Base-by-base conservation (phyloP, 2,329 filamentous ascomycete species). In the Aciculosporium take region DNA sequence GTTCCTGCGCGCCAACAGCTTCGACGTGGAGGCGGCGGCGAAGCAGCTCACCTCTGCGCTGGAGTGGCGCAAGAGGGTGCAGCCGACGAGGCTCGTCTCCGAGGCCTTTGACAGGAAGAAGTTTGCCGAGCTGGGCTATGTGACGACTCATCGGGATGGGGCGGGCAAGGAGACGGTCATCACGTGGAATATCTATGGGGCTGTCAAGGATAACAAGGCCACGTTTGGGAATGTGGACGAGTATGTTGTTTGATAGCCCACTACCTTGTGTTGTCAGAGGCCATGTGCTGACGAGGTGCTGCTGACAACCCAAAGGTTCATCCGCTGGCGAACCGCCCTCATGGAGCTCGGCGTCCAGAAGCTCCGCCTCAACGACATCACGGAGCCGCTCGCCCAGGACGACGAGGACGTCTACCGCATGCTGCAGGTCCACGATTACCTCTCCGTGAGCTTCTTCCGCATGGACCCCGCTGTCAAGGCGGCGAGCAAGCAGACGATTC, bases 171-270 rank as follows among this genome's bases (percentile, higher is more conserved):
- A 80, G 58, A 71, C 53, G 15, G 57, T 94, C 42, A 79, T 88
- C 37, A 91, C 84, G 2, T 95, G 88, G 81, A 95, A 95, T 60
- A 79, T 95, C 54, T 95, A 96, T 56, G 88, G 88, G 12, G 76
- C 77, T 29, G 84, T 88, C 47, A 91, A 91, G 70, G 74, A 85
- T 51, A 76, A 82, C 52, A 77, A 86, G 46, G 75, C 83, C 49
- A 93, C 86, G 0, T 95, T 95, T 66, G 84, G 83, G 4, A 72
- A 91, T 53, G 65, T 87, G 5, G 70, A 87, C 21, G 82, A 83
- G 85, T 94, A 65, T 21, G 17, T 15, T 18, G 13, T 30, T 30
- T 5, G 3, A 15, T 21, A n/a, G n/a, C n/a, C n/a, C n/a, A n/a
- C n/a, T 17, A 20, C 17, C 12, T 33, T n/a, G 3, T 5, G 7